Base-by-base conservation (phyloP, 2,329 filamentous ascomycete species). In the Phaeosphaeria sp. region DNA sequence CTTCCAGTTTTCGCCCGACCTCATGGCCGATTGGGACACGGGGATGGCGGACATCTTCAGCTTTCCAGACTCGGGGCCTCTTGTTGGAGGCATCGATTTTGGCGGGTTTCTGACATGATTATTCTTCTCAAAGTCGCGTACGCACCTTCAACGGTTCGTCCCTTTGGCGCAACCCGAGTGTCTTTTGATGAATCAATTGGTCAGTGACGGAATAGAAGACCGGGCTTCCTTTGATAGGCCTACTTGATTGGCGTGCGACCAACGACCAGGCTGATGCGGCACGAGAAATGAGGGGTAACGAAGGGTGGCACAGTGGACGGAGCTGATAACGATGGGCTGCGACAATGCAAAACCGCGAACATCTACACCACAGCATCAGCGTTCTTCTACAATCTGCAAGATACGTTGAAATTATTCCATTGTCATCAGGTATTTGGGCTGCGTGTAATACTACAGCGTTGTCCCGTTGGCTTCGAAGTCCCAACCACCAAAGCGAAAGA, bases 1-100 rank as follows among this genome's bases (percentile, higher is more conserved):
- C 15, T 56, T 60, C 18, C 54, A 59, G 18, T 33, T 58, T 3
- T 58, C 61, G 9, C 52, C 56, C 2, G 65, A 66, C 6, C 48
- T 60, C 22, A 47, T 59, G 25, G 61, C 61, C 41, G 65, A 68
- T 27, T 67, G 67, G 65, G 61, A 67, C 43, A 42, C 55, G 25
- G 44, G 64, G 1, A 68, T 69, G 58, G 57, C 56, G 10, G 61
- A 60, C 22, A 52, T 63, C 6, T 67, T 69, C 39, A 55, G 51
- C 17, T 42, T 63, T 43, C 54, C 59, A 6, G 13, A 13, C 13
- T 6, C 30, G 11, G 30, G 30, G 30, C 30, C 30, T 13, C 41
- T 43, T 20, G 41, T 43, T 20, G 15, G 41, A 11, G 30, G 30
- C 13, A 13, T 36, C 6, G 30, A 36, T 15, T 36, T 36, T 15